Conservation (phyloP, 768 basidiomycete genomes). For the Russula foetens region DNA sequence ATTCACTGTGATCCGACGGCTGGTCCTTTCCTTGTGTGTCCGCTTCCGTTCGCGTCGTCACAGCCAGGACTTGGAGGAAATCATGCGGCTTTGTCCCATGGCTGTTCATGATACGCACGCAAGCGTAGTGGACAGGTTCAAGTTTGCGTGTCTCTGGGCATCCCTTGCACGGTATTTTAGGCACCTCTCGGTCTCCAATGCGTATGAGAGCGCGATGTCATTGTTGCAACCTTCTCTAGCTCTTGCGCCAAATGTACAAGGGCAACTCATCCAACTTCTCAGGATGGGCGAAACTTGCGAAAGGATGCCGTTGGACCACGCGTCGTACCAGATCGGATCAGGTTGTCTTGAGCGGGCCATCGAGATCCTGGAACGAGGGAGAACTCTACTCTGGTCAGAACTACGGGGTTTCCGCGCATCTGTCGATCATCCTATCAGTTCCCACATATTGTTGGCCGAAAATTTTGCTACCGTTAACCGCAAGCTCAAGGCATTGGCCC, state of each 20-base stretch:
- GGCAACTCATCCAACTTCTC: not conserved
- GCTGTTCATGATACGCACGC: not conserved
- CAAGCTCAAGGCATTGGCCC: not conserved
- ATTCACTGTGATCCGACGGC: not conserved
- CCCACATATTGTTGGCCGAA: not conserved
- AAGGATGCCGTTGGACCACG: not conserved
- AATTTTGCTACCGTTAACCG: not conserved
- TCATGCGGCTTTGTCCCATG: not conserved
- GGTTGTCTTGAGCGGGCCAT: not conserved
- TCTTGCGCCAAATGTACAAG: not conserved
- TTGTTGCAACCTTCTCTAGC: not conserved
- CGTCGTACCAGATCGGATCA: not conserved
- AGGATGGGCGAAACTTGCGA: not conserved
- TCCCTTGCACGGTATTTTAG: not conserved
- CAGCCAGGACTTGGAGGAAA: not conserved
- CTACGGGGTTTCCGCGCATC: not conserved
- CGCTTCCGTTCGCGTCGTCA: not conserved
- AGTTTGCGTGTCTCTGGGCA: not conserved
- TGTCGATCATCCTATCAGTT: not conserved
- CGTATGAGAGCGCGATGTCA: constrained; percentile 1
- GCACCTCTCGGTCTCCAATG: not conserved
- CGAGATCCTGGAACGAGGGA: not conserved
- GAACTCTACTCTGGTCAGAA: not conserved
- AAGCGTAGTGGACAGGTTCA: not conserved
- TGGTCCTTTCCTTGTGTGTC: not conserved